A percentile compares a stretch with the other conserved stretches of the same genome.
These are phyloP conservation scores for Hyaloscypha hepaticicola DNA, from an alignment of 495 filamentous ascomycete genomes.

Conservation along the genomic window DNA sequence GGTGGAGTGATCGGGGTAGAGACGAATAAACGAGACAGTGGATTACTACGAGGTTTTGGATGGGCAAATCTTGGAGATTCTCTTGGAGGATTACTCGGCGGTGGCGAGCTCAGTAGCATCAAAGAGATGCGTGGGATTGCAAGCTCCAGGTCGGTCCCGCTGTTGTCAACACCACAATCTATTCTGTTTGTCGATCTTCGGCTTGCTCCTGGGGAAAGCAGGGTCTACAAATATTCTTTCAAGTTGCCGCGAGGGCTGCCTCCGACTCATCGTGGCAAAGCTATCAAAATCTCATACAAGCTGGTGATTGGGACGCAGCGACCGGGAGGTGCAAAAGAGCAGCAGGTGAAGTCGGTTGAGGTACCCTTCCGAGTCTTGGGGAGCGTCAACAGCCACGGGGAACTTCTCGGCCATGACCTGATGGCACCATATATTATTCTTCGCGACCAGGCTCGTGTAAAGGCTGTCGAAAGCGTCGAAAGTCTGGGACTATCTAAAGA, in stretches of 20 bases:
- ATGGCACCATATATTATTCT: slow-evolving; percentile 93
- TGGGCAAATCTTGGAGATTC: slow-evolving; percentile 90
- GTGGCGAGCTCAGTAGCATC: slow-evolving; percentile 83
- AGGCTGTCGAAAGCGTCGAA: slow-evolving; percentile 43
- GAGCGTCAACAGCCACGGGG: slow-evolving; percentile 70
- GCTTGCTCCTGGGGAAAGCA: slow-evolving; percentile 85
- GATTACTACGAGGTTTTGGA: slow-evolving; percentile 79
- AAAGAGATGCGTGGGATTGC: slow-evolving; percentile 89
- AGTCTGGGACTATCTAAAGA: slow-evolving; percentile 18
- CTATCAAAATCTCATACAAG: slow-evolving; percentile 91
- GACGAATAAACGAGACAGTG: slow-evolving; percentile 70
- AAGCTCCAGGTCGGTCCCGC: slow-evolving; percentile 75
- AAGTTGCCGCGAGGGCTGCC: slow-evolving; percentile 82
- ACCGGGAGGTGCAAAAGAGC: slow-evolving; percentile 70
- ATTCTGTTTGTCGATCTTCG: slow-evolving; percentile 93
- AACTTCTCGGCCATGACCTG: slow-evolving; percentile 74
- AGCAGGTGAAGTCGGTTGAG: slow-evolving; percentile 87
- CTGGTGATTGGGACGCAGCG: slow-evolving; percentile 90
- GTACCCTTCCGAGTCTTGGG: slow-evolving; percentile 94
- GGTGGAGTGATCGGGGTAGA: slow-evolving; percentile 81
- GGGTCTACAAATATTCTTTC: slow-evolving; percentile 82
- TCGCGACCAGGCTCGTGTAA: slow-evolving; percentile 74
- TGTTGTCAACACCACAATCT: slow-evolving; percentile 93
- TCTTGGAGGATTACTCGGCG: slow-evolving; percentile 79
- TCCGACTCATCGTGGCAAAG: slow-evolving; percentile 86